These are phyloP conservation scores for Psilocybe cyanescens DNA, from an alignment of 768 basidiomycete genomes.

Conservation along the genomic window DNA sequence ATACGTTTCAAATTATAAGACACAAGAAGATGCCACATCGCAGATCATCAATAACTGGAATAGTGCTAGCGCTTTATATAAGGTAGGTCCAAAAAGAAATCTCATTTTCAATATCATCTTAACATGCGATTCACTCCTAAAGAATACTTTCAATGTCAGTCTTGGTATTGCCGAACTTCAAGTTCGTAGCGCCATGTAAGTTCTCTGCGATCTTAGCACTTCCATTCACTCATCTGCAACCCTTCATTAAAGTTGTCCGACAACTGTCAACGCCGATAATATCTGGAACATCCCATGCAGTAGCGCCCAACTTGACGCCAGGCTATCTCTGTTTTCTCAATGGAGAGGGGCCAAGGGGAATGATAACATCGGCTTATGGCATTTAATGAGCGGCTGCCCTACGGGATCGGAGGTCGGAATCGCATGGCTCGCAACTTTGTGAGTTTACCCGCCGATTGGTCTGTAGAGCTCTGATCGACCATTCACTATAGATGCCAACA, in stretches of 20 bases:
- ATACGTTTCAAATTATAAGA: slow-evolving; percentile 69
- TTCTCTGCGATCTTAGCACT: slow-evolving; percentile 6
- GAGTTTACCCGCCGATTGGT: slow-evolving; percentile 25
- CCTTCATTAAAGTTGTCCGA: slow-evolving; percentile 57
- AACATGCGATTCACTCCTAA: slow-evolving; percentile 7
- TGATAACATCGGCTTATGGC: slow-evolving; percentile 86
- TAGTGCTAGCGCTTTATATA: slow-evolving; percentile 73
- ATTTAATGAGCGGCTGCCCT: slow-evolving; percentile 84
- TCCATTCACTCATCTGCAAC: neutral
- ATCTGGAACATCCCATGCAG: slow-evolving; percentile 84
- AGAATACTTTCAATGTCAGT: slow-evolving; percentile 82
- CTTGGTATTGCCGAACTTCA: slow-evolving; percentile 82
- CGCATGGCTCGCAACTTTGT: slow-evolving; percentile 86
- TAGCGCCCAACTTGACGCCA: slow-evolving; percentile 58
- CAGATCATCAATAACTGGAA: slow-evolving; percentile 85
- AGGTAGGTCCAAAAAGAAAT: slow-evolving; percentile 37
- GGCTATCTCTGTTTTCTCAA: slow-evolving; percentile 77
- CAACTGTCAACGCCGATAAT: slow-evolving; percentile 45
- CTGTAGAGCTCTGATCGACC: neutral
- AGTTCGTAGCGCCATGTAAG: slow-evolving; percentile 62
- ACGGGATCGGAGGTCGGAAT: slow-evolving; percentile 86
- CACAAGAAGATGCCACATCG: slow-evolving; percentile 65
- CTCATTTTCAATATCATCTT: neutral
- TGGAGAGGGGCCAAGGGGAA: slow-evolving; percentile 78
- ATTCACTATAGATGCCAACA: slow-evolving; percentile 54